These are phyloP conservation scores for Tetracentron sinense DNA, from an alignment of 164 flowering plant species.

Conservation along the genomic window DNA sequence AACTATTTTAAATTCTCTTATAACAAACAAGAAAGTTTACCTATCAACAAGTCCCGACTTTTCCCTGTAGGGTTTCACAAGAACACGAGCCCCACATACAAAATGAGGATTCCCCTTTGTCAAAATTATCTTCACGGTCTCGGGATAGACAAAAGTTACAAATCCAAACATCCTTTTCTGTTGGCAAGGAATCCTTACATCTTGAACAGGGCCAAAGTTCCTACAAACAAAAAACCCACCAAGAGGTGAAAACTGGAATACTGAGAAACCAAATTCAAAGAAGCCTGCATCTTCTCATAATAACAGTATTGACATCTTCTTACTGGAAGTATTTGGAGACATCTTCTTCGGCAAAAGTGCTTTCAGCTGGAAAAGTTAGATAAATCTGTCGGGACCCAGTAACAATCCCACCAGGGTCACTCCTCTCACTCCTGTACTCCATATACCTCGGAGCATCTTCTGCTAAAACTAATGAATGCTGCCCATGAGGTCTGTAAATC, in stretches of 20 bases:
- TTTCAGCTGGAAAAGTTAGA: constrained; percentile 87
- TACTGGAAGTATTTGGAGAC: constrained; percentile 83
- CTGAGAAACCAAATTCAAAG: not conserved
- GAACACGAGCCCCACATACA: constrained; percentile 92
- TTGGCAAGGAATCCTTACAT: constrained; percentile 95
- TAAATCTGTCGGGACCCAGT: constrained; percentile 86
- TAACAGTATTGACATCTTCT: not conserved
- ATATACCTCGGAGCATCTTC: constrained; percentile 67
- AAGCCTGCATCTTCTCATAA: not conserved
- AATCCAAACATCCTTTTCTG: constrained; percentile 93
- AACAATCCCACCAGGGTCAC: constrained; percentile 61
- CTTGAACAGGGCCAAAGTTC: constrained; percentile 80
- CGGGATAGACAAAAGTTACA: constrained; percentile 72
- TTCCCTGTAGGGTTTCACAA: constrained; percentile 91
- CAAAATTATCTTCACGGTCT: constrained; percentile 68
- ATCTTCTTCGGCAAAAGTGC: constrained; percentile 84
- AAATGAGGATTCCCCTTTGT: constrained; percentile 79
- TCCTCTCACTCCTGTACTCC: constrained; percentile 53
- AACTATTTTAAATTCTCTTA: not conserved
- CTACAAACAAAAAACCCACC: constrained; percentile 30
- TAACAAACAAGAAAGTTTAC: constrained; percentile 19
- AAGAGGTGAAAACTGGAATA: not conserved
- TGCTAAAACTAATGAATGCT: constrained; percentile 73
- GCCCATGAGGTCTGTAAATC: constrained; percentile 84
- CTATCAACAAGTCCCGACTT: constrained; percentile 67